Conservation (phyloP, 768 basidiomycete genomes). For the Coprinellus micaceus region DNA sequence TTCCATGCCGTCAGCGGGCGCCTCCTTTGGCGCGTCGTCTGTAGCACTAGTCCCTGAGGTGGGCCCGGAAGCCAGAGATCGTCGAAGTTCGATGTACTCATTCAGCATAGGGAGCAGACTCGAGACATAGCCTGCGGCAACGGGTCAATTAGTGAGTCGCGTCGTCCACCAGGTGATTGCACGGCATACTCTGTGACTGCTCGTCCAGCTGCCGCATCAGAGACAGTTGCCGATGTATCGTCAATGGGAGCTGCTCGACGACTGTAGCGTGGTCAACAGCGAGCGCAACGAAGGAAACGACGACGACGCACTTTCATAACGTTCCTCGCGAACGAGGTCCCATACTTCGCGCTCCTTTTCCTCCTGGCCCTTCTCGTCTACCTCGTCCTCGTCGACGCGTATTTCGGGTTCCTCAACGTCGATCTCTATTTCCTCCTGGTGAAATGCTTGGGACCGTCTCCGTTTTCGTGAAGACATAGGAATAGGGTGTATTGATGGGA, state of each 20-base stretch:
- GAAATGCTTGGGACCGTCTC: conserved; percentile 41
- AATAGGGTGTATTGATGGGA: conserved; percentile 3
- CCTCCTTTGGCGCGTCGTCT: no score
- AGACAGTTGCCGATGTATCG: conserved; percentile 65
- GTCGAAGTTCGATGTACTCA: conserved; percentile 40
- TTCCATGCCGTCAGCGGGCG: no score
- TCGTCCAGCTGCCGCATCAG: conserved; percentile 73
- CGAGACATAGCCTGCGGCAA: conserved; percentile 26
- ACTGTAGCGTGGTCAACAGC: conserved; percentile 36
- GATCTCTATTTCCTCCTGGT: conserved; percentile 16
- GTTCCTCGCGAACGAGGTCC: conserved; percentile 75
- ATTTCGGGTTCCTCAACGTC: conserved; percentile 11
- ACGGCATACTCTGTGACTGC: conserved; percentile 48
- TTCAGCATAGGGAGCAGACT: conserved; percentile 43
- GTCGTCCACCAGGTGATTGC: neutral
- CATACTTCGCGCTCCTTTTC: conserved; percentile 65
- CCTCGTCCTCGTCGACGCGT: conserved; percentile 7
- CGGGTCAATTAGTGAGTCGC: neutral
- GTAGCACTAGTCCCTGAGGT: neutral
- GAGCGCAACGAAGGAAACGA: neutral
- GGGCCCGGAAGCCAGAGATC: conserved; percentile 3
- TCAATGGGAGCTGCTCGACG: conserved; percentile 74
- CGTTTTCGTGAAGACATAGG: conserved; percentile 44
- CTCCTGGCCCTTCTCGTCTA: conserved; percentile 21
- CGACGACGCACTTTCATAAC: conserved; percentile 60